Evolutionary conservation across 768 basidiomycete species (phyloP).

Genomic region (Chalciporus piperatus): DNA sequence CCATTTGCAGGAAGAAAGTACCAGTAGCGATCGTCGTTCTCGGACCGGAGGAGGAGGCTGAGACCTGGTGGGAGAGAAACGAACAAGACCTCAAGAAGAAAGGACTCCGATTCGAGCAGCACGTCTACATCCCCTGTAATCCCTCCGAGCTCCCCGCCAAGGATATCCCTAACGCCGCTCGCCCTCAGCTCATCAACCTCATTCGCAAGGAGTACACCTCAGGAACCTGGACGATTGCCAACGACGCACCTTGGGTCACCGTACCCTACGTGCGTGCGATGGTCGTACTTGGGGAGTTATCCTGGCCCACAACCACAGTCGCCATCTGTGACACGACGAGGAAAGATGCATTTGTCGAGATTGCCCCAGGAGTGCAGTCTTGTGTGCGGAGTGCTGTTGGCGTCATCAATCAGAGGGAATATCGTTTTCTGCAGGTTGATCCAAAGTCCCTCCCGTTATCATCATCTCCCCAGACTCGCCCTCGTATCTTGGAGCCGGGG

Average conservation of each 20-base stretch:
- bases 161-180: not conserved
- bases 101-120: slow-evolving; percentile 24
- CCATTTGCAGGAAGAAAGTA: slow-evolving; percentile 31
- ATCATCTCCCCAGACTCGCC: not conserved
- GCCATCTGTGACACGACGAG: slow-evolving; percentile 17
- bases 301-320: slow-evolving; percentile 20
- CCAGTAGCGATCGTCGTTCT: slow-evolving; percentile 29
- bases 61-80: slow-evolving; percentile 31
- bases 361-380: slow-evolving; percentile 9
- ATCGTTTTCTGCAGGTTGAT: slow-evolving; percentile 18
- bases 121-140: slow-evolving; percentile 22
- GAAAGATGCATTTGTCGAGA: slow-evolving; percentile 1
- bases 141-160: not conserved
- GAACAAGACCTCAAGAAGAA: slow-evolving; percentile 11
- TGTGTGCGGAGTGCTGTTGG: not conserved
- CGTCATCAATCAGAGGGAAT: not conserved
- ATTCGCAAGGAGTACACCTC: slow-evolving; percentile 8
- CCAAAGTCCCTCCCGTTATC: slow-evolving; percentile 3
- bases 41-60: slow-evolving; percentile 28
- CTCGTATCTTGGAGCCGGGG: not conserved
- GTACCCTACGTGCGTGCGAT: slow-evolving; percentile 17
- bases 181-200: slow-evolving; percentile 4
- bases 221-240: slow-evolving; percentile 14
- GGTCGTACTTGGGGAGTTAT: slow-evolving; percentile 9
- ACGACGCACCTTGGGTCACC: slow-evolving; percentile 9